phyloP scores from a whole-genome alignment of 2,329 filamentous ascomycete genomes.

The Onygenales sp. region DNA sequence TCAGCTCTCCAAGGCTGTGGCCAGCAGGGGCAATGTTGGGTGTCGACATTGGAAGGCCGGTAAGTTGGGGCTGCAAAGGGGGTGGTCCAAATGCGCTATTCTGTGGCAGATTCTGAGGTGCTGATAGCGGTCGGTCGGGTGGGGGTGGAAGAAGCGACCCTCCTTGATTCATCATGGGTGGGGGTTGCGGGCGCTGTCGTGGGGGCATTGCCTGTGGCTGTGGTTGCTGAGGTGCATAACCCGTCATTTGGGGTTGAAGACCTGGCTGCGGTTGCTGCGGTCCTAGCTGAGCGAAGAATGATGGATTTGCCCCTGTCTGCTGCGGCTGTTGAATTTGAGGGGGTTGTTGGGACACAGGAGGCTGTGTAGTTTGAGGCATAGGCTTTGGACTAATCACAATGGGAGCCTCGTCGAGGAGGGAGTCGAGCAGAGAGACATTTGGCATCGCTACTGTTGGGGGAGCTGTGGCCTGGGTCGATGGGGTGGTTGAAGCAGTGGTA shows the following conservation, averaged over 20 bases:
- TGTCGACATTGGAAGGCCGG: constrained; percentile 53
- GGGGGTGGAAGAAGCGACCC: constrained; percentile 66
- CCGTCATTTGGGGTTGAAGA: constrained; percentile 29
- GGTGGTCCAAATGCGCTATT: constrained; percentile 64
- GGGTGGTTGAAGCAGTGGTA: constrained; percentile 20
- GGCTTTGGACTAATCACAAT: constrained; percentile 40
- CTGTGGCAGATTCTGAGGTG: constrained; percentile 67
- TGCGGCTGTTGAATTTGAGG: constrained; percentile 31
- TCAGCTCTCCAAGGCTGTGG: constrained; percentile 67
- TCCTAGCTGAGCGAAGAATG: constrained; percentile 42
- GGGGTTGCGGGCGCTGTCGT: constrained; percentile 62
- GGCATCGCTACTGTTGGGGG: constrained; percentile 52
- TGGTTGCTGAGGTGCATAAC: constrained; percentile 26
- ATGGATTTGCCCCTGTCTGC: constrained; percentile 37
- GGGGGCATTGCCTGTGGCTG: constrained; percentile 30
- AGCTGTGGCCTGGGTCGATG: constrained; percentile 33
- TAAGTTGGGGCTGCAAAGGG: constrained; percentile 74
- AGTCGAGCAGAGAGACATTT: constrained; percentile 55
- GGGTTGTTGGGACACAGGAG: constrained; percentile 37
- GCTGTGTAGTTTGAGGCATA: constrained; percentile 33
- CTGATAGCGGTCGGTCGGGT: constrained; percentile 72
- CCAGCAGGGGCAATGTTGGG: constrained; percentile 59
- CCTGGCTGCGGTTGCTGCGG: constrained; percentile 8
- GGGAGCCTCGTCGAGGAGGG: constrained; percentile 44
- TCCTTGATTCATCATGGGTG: constrained; percentile 51